These are phyloP conservation scores for Moringa oleifera DNA, from an alignment of 345 rosid species.

Conservation along the genomic window DNA sequence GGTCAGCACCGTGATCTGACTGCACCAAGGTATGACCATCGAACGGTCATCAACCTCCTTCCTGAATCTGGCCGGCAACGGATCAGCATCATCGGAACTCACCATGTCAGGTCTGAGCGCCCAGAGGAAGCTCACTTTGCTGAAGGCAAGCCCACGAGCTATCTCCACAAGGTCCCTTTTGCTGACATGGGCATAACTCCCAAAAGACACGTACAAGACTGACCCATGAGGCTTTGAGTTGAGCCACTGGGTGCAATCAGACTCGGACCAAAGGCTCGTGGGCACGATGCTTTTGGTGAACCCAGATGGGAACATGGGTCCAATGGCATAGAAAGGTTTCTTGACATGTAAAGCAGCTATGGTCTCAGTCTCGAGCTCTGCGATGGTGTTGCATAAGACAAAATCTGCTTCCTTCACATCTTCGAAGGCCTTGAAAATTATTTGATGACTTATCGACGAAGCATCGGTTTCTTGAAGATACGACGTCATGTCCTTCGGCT, in stretches of 20 bases:
- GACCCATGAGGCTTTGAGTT: constrained; percentile 50
- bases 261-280: constrained; percentile 81
- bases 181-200: constrained; percentile 69
- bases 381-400: constrained; percentile 63
- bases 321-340: constrained; percentile 54
- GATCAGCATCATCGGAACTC: constrained; percentile 50
- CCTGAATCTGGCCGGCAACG: constrained; percentile 47
- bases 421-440: constrained; percentile 47
- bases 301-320: constrained; percentile 63
- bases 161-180: constrained; percentile 49
- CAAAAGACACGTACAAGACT: constrained; percentile 68
- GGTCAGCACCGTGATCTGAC: constrained; percentile 48
- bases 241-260: constrained; percentile 82
- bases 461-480: constrained; percentile 63
- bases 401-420: constrained; percentile 64
- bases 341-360: constrained; percentile 38
- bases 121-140: constrained; percentile 71
- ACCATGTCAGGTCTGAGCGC: constrained; percentile 77
- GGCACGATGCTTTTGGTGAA: constrained; percentile 38
- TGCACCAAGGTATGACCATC: constrained; percentile 71
- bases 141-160: constrained; percentile 49
- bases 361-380: constrained; percentile 53
- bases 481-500: constrained; percentile 59
- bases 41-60: constrained; percentile 36
- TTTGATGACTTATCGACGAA: constrained; percentile 47